Evolutionary conservation across 345 rosid species (phyloP), one percentile per base, ranked within the genome.

Genomic region (Salix viminalis): DNA sequence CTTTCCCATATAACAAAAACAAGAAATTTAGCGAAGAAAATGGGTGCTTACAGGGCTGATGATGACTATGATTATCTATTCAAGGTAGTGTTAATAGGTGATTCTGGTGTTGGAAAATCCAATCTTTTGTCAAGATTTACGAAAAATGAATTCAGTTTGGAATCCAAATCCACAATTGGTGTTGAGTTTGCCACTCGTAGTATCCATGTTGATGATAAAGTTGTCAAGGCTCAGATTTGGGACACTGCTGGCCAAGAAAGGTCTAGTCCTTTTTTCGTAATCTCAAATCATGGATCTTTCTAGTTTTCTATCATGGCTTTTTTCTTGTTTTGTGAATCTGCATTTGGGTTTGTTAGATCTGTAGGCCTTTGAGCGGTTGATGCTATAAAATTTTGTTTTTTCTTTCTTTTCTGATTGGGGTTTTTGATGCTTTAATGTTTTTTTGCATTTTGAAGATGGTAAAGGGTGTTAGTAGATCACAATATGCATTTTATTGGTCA

Each of bases 171-270:
- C 71, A 79, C 82, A 7, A 79, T 79, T 19, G 82, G 82, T 28
- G 82, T 79, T 61, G 82, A 79, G 74, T 79, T 79, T 64, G 82
- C 82, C 70, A 74, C 78, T 1, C 78, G 82, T 39, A 79, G 82
- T 46, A 79, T 79, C 65, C 82, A 77, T n/a, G 80, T 77, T 9
- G 80, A 77, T 77, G 80, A 77, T 28, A 77, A 77, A 65, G 80
- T 77, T 18, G 80, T 77, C 39, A 77, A 77, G 71, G 80, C 80
- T 42, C 80, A 77, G 80, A 77, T 77, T 77, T 77, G 80, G 80
- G 80, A 77, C 71, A 77, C 80, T 77, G 80, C 80, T 65, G 80
- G 80, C 39, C 80, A 79, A 36, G 82, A 79, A 79, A 74, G 82
- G 77, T 73, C 44, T 9, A 11, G 32, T 13, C 23, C 24, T 52